Evolutionary conservation across 2,329 filamentous ascomycete species (phyloP).

Genomic region (Rasamsonia emersonii): DNA sequence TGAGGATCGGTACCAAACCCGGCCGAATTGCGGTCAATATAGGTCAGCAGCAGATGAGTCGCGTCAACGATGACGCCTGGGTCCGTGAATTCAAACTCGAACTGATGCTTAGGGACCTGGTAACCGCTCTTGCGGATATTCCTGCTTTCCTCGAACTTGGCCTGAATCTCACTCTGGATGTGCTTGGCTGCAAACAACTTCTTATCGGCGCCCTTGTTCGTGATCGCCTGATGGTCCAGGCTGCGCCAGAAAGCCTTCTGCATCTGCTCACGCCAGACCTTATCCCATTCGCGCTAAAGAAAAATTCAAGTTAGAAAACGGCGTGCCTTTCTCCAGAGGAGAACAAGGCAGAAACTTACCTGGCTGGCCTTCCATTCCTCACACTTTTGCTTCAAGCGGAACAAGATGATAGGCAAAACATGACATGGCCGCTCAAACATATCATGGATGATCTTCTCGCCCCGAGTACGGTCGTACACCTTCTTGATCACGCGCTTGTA

Average conservation of each 20-base stretch:
- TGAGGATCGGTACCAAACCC: conserved; percentile 57
- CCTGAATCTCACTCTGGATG: conserved; percentile 81
- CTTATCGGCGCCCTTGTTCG: conserved; percentile 83
- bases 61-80: conserved; percentile 54
- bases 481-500: conserved; percentile 98
- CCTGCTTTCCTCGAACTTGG: conserved; percentile 83
- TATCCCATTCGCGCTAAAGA: conserved; percentile 83
- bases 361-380: conserved; percentile 97
- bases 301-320: conserved; percentile 4
- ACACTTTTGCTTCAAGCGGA: conserved; percentile 86
- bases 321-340: neutral
- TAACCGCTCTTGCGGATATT: conserved; percentile 56
- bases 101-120: conserved; percentile 61
- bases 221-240: conserved; percentile 90
- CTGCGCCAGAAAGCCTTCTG: conserved; percentile 93
- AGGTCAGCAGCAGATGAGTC: conserved; percentile 39
- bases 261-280: conserved; percentile 95
- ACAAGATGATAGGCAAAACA: conserved; percentile 80
- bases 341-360: conserved; percentile 27
- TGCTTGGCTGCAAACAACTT: conserved; percentile 84
- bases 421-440: conserved; percentile 77
- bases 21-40: conserved; percentile 38
- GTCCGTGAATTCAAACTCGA: conserved; percentile 65
- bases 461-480: conserved; percentile 79
- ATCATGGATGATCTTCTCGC: conserved; percentile 75